A percentile compares a stretch with the other conserved stretches of the same genome.
These are phyloP conservation scores for Aspergillus piperis DNA, from an alignment of 2,329 filamentous ascomycete species.

Conservation along the genomic window DNA sequence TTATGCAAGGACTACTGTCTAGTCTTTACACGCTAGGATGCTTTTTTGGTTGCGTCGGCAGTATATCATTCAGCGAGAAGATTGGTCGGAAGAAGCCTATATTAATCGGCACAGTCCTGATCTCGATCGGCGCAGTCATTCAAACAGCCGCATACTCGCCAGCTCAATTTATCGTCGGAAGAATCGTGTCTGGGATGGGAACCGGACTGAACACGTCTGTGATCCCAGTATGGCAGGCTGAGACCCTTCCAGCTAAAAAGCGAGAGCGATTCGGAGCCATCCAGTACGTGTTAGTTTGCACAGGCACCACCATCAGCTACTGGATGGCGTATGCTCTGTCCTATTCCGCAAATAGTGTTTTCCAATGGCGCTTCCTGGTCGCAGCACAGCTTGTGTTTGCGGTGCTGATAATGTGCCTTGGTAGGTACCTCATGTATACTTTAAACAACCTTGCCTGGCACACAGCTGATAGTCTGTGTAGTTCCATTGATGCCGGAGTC, in stretches of 20 bases:
- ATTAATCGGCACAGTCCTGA: not conserved
- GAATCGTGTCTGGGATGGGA: conserved; percentile 44
- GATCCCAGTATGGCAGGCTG: conserved; percentile 50
- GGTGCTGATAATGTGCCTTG: not conserved
- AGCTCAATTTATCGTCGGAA: not conserved
- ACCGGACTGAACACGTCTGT: conserved; percentile 55
- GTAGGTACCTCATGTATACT: not conserved
- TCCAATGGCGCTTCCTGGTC: conserved; percentile 33
- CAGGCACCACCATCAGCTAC: not conserved
- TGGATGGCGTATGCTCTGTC: not conserved
- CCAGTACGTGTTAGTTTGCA: not conserved
- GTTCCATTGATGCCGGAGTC: conserved; percentile 49
- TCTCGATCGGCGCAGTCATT: not conserved
- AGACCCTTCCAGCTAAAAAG: not conserved
- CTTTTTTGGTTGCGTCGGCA: conserved; percentile 1
- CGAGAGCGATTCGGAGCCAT: not conserved
- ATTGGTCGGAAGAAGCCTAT: not conserved
- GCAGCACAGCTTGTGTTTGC: conserved; percentile 8
- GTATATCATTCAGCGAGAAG: not conserved
- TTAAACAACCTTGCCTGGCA: conserved; percentile 22
- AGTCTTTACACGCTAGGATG: conserved; percentile 3
- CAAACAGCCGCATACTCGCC: not conserved
- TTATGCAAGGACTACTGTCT: not conserved
- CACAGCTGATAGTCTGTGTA: conserved; percentile 12
- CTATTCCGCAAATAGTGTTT: conserved; percentile 12